Base-by-base conservation (phyloP, 805 yeast species). In the Peterozyma xylosa region DNA sequence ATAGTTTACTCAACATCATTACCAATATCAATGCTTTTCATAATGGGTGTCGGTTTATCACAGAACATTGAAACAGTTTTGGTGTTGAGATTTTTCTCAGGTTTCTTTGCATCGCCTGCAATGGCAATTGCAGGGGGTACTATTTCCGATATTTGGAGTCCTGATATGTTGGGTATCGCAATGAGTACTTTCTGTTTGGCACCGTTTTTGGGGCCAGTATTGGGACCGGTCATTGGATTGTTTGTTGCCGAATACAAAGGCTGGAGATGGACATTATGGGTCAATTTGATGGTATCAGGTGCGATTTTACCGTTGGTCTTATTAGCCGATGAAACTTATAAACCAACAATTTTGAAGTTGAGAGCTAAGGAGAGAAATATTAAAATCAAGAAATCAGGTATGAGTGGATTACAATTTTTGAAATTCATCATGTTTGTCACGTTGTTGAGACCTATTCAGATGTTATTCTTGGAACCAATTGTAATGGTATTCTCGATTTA, bases 111-210 rank as follows among this genome's bases (percentile, higher is more conserved):
- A 1, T 80, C 90, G 1, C 95, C 93, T 2, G 88, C 90, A 2
- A 70, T 88, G 64, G 82, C 95, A 9, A 78, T 86, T 50, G 91
- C 88, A 11, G 88, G 90, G 42, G 96, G 96, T 50, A 80, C 93
- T 5, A 77, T 88, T 48, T 67, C 81, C 43, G 96, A 88, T 63
- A 62, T 87, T 39, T 88, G 90, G 80, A 73, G 70, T 16, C 76
- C 80, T 32, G 73, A 74, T 36, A 78, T 79, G 56, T 63, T 80
- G 56, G 84, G 88, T 13, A 52, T 80, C 3, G 89, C 95, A n/a
- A 76, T 85, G 80, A 76, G 85, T 3, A 62, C 80, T n/a, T 86
- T 83, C 64, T 81, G 90, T 59, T 62, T 84, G 45, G 85, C 89
- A 11, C 89, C 93, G 17, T 81, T 86, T 51, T 69, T 81, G 57